phyloP scores from a whole-genome alignment of 257 asterid genomes.

The Jacaranda mimosifolia region DNA sequence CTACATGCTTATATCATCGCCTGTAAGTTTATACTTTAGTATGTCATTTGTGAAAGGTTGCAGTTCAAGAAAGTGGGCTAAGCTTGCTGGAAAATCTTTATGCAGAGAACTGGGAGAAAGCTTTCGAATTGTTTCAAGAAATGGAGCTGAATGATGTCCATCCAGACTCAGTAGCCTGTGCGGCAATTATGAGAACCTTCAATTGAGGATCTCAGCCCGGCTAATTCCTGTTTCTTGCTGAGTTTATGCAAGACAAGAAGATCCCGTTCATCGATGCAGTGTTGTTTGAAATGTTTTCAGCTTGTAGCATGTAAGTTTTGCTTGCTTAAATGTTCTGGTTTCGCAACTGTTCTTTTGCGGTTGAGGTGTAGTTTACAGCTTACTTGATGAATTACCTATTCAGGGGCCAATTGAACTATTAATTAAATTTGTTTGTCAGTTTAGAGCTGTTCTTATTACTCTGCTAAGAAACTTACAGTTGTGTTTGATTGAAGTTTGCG shows the following conservation, averaged over 20 bases:
- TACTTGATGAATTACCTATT: no score
- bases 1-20: conserved; percentile 77
- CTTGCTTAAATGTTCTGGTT: conserved; percentile 9
- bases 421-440: conserved; percentile 3
- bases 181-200: conserved; percentile 91
- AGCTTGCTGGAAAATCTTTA: conserved; percentile 24
- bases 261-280: conserved; percentile 73
- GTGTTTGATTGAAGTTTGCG: conserved; percentile 57
- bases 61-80: conserved; percentile 35
- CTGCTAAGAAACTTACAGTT: conserved; percentile 9
- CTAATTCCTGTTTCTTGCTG: conserved; percentile 73
- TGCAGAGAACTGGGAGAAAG: conserved; percentile 88
- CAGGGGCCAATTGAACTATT: no score
- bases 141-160: conserved; percentile 77
- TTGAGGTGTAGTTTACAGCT: no score
- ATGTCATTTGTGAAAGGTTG: conserved; percentile 22
- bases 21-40: conserved; percentile 57
- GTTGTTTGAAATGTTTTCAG: conserved; percentile 84
- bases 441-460: background rate
- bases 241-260: conserved; percentile 78
- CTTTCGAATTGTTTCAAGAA: conserved; percentile 78
- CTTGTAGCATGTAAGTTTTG: conserved; percentile 84
- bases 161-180: conserved; percentile 93
- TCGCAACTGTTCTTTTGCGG: no score
- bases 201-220: conserved; percentile 81